Conservation (phyloP, 108 stramenopile genomes). For the Seminavis robusta region DNA sequence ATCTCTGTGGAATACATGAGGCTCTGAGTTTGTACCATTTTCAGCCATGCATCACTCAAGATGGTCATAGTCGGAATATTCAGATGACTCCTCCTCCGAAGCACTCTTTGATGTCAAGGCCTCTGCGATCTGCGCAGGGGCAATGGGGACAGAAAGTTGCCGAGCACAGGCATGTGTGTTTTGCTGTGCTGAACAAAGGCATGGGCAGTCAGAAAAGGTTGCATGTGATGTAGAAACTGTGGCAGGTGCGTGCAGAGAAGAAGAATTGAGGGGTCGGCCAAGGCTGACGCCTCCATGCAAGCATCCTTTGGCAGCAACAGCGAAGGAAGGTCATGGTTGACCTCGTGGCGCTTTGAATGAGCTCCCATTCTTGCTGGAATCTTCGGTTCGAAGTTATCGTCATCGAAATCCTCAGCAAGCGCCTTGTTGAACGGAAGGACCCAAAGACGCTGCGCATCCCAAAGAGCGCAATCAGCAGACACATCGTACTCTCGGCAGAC, state of each 20-base stretch:
- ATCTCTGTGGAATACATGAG: constrained; percentile 32
- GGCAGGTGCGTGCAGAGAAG: constrained; percentile 43
- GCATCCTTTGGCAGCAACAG: constrained; percentile 34
- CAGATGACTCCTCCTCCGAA: background rate
- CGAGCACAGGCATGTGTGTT: constrained; percentile 25
- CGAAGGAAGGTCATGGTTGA: constrained; percentile 4
- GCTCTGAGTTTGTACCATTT: constrained; percentile 55
- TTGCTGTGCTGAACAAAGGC: constrained; percentile 34
- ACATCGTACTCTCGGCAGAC: constrained; percentile 9
- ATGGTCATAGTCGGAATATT: constrained; percentile 34
- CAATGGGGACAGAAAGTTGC: constrained; percentile 18
- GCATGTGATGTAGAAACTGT: constrained; percentile 40
- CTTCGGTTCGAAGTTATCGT: no score
- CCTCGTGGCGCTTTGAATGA: background rate
- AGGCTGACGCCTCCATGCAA: constrained; percentile 29
- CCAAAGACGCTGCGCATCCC: constrained; percentile 34
- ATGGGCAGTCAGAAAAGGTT: constrained; percentile 20
- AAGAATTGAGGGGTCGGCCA: constrained; percentile 45
- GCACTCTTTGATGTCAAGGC: constrained; percentile 9
- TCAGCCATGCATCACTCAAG: constrained; percentile 58
- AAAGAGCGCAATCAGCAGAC: constrained; percentile 18
- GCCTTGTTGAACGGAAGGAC: constrained; percentile 22
- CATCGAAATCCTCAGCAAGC: no score
- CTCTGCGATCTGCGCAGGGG: constrained; percentile 11
- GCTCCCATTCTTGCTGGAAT: background rate